A percentile compares a stretch with the other conserved stretches of the same genome.
Conservation (phyloP, 148 eudicot genomes). For the Silene conica region DNA sequence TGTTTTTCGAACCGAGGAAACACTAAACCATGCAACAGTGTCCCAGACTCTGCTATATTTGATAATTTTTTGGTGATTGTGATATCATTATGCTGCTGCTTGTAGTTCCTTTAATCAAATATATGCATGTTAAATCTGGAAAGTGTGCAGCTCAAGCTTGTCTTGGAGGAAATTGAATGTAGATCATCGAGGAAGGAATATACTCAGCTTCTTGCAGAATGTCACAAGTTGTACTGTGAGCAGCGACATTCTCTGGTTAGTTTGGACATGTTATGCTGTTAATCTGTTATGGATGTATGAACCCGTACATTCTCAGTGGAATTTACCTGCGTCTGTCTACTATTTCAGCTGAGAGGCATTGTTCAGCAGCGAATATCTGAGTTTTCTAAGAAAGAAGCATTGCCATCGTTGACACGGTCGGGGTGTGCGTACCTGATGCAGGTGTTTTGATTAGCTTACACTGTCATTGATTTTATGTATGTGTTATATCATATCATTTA, state of each 20-base stretch:
- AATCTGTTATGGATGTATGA: background rate
- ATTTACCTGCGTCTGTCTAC: constrained; percentile 7
- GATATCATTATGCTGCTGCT: constrained; percentile 5
- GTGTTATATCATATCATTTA: constrained; percentile 1
- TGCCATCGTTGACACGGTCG: constrained; percentile 91
- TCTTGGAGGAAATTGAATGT: constrained; percentile 91
- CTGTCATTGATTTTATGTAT: background rate
- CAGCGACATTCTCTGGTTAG: constrained; percentile 91
- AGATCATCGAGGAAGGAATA: constrained; percentile 91
- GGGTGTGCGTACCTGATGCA: constrained; percentile 95
- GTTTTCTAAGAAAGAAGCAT: constrained; percentile 76
- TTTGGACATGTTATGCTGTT: constrained; percentile 18
- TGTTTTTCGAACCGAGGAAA: background rate
- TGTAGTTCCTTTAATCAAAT: constrained; percentile 12
- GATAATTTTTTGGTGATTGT: background rate
- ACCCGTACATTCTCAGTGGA: background rate
- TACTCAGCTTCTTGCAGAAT: constrained; percentile 79
- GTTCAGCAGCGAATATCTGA: constrained; percentile 90
- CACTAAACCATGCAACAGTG: background rate
- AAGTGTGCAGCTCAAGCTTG: constrained; percentile 76
- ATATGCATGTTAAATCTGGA: constrained; percentile 15
- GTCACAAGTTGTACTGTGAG: constrained; percentile 95
- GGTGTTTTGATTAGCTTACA: constrained; percentile 35
- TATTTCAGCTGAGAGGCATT: constrained; percentile 70
- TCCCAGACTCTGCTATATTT: background rate